Base-by-base conservation (phyloP, 2,329 filamentous ascomycete genomes). In the Stemphylium lycopersici region DNA sequence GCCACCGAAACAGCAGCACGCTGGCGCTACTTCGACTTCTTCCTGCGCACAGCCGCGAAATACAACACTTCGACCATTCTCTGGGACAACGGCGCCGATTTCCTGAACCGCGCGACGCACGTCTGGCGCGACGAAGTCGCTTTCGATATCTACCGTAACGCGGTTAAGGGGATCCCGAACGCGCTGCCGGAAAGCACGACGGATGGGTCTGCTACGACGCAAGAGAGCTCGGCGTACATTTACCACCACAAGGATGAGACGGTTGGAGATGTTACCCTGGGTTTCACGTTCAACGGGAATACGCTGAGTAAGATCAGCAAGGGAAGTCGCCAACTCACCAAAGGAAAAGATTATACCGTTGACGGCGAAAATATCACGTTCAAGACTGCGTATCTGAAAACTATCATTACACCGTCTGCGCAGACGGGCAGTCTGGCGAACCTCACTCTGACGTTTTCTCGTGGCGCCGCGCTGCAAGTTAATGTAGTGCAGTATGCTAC, bases 81-180 rank as follows among this genome's bases (percentile, higher is more conserved):
- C 5, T 87, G 84, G 84, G 84, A 87, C 63, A 87, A 86, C 53
- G 83, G 84, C 0, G 66, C 76, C 2, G 84, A 86, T 59, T 80
- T 83, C 36, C 75, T 85, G 10, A 76, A 86, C 60, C 80, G 84
- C 33, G 71, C 70, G 2, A 73, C 78, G 0, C 76, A 78, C 40
- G 61, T 64, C 2, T 87, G 83, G 82, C 74, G 80, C 15, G 84
- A 87, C 56, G 71, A 75, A 0, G 77, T 80, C 0, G 77, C 78
- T 0, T 66, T 83, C 4, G 71, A 78, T 5, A 81, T 87, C 54
- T 71, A 84, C 41, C 65, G 76, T 13, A 78, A 79, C 36, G 80
- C 80, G 0, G 73, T 70, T 2, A 71, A 75, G 8, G 79, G 80
- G 1, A 71, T 74, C 2, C 59, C 62, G 2, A 87, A 86, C 57